Evolutionary conservation across 2,329 filamentous ascomycete species (phyloP), one percentile per base, ranked within the genome.

Genomic region (Macroventuria anomochaeta): DNA sequence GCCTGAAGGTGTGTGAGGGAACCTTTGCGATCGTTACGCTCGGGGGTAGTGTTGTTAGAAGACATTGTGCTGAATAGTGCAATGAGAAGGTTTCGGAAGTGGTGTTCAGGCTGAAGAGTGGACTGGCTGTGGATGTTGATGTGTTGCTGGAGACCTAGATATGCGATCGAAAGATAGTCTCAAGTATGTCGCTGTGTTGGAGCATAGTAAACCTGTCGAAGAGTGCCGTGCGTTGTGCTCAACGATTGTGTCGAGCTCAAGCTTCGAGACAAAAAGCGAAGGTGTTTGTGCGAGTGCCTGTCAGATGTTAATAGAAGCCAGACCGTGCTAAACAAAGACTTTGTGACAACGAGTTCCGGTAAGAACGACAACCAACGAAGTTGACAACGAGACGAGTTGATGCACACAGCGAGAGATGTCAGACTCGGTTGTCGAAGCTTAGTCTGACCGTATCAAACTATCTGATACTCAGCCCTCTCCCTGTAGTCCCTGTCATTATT

Each of bases 401-500:
- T 20, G 21, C 32, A 11, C 2, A n/a, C 5, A 36, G 3, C 21
- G n/a, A 10, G 17, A 6, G 12, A 43, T 7, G 13, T 11, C 2
- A 7, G 8, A 18, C 10, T 25, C 10, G 13, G 10, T 25, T 39
- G 37, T 26, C n/a, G 23, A 25, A 25, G 8, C 8, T 25, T 25
- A 25, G 5, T 25, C 23, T 5, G 23, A 25, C 23, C 5, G 5
- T 5, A 5, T 25, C 23, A 12, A n/a, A 20, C 34, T 54, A 54
- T n/a, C 46, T 44, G 29, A 49, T 54, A 15, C 44, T 49, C 40
- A 54, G 36, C 15, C 44, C 51, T 11, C 44, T 44, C 2, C 51
- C 44, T 33, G 43, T 44, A 10, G 63, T 64, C n/a, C 69, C 66
- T 28, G 63, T 66, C 46, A 65, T 60, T 56, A 66, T 59, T 31